Evolutionary conservation across 441 rosid genomes (phyloP).

Genomic region (Theobroma grandiflorum): DNA sequence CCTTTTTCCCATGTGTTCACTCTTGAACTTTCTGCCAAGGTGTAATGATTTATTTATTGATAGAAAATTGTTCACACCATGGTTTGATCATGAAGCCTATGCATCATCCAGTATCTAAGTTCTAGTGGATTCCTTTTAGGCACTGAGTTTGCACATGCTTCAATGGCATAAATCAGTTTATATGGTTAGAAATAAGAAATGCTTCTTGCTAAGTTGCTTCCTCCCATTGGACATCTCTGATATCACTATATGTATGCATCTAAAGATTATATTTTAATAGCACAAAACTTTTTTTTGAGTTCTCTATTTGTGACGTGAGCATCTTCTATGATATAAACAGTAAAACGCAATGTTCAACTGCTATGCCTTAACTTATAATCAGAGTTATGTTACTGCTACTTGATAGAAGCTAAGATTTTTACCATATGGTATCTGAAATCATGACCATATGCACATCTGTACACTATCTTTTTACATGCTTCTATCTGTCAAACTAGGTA

Average conservation of each 20-base stretch:
- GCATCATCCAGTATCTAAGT: no score
- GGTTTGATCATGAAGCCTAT: no score
- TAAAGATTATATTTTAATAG: constrained; percentile 2
- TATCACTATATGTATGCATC: not conserved
- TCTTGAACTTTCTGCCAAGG: no score
- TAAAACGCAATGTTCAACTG: not conserved
- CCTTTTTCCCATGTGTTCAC: no score
- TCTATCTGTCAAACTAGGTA: not conserved
- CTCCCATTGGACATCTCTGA: no score
- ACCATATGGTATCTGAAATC: not conserved
- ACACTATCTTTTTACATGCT: not conserved
- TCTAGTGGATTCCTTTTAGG: no score
- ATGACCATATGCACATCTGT: not conserved
- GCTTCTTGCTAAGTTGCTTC: no score
- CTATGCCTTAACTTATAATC: not conserved
- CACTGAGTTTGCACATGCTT: no score
- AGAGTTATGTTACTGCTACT: not conserved
- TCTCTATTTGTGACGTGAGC: not conserved
- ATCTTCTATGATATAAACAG: not conserved
- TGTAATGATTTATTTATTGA: no score
- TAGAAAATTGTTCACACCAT: no score
- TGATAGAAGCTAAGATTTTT: constrained; percentile 12
- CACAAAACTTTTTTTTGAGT: not conserved
- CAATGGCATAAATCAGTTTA: no score
- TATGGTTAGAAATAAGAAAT: no score